Percentiles rank a stretch among this genome's conserved stretches.
Evolutionary conservation across 2,329 filamentous ascomycete species (phyloP).

Genomic region (Mollisiaceae sp.): DNA sequence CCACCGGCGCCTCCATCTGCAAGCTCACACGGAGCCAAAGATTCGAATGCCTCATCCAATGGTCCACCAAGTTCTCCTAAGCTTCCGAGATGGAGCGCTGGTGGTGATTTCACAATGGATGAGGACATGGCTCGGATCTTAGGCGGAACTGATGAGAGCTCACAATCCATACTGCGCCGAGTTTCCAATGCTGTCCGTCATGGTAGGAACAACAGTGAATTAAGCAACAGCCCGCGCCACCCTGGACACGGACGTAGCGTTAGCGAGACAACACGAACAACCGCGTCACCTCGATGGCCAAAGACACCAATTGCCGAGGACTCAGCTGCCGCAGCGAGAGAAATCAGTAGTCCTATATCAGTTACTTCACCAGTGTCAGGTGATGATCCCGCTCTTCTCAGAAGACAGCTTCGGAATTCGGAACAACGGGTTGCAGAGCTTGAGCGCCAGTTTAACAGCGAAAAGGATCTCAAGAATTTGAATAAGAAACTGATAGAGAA

Average conservation of each 20-base stretch:
- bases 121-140: constrained; percentile 93
- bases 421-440: constrained; percentile 88
- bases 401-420: constrained; percentile 78
- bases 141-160: constrained; percentile 71
- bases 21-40: constrained; percentile 46
- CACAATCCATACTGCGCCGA: constrained; percentile 80
- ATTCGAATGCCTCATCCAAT: constrained; percentile 51
- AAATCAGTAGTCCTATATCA: constrained; percentile 75
- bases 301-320: constrained; percentile 69
- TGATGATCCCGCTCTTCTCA: constrained; percentile 71
- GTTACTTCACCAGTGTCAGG: constrained; percentile 59
- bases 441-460: constrained; percentile 73
- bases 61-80: constrained; percentile 60
- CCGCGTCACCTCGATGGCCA: constrained; percentile 70
- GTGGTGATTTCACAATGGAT: constrained; percentile 90
- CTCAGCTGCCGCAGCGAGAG: constrained; percentile 53
- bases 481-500: constrained; percentile 92
- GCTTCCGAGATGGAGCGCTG: constrained; percentile 75
- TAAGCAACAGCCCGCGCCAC: constrained; percentile 50
- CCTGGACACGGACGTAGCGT: constrained; percentile 64
- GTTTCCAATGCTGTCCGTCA: constrained; percentile 95
- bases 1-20: constrained; percentile 39
- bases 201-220: constrained; percentile 83
- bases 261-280: constrained; percentile 68
- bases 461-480: constrained; percentile 59